Evolutionary conservation across 1,139 yeast species (phyloP), one percentile per base, ranked within the genome.

Genomic region (Nakaseomyces bracarensis): DNA sequence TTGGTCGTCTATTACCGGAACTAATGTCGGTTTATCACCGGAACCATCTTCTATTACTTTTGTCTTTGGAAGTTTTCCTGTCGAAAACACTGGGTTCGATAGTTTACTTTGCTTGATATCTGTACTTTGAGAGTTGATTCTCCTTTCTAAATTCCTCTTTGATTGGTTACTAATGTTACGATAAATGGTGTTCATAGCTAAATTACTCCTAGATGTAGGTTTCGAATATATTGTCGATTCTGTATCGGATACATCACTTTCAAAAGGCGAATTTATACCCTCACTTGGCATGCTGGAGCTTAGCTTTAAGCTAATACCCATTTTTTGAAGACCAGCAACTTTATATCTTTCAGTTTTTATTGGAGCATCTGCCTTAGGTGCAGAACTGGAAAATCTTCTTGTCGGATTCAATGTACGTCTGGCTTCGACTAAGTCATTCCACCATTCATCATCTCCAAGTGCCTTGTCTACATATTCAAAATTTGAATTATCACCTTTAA

Each of bases 291-390:
- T 67, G 47, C 70, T 75, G 0, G 89, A 74, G 44, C 79, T 81
- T 79, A 86, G 82, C 41, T 81, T 79, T 41, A 85, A 67, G 0
- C 89, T 75, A 13, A 84, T 74, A 0, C 95, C 95, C 54, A 81
- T 70, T 46, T 75, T 77, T 53, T 82, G 91, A 42, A 80, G 59
- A 45, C 75, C 76, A 4, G 83, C 72, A 11, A 78, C 62, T 11
- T 78, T 72, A 47, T 72, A 75, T 39, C 53, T 58, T 40, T 54
- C 54, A 9, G 49, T 47, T 21, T 13, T 33, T 11, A 21, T 33
- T 6, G 36, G 16, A 7, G 10, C n/a, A 36, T 55, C 55, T 23
- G 53, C 36, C 20, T 47, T 47, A 19, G 50, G 27, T 11, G 52
- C 45, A 11, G 52, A 45, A 26, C 49, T 45, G 1, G 63, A 58